These are phyloP conservation scores for Castanea crenata DNA, from an alignment of 306 rosid species.

Conservation along the genomic window DNA sequence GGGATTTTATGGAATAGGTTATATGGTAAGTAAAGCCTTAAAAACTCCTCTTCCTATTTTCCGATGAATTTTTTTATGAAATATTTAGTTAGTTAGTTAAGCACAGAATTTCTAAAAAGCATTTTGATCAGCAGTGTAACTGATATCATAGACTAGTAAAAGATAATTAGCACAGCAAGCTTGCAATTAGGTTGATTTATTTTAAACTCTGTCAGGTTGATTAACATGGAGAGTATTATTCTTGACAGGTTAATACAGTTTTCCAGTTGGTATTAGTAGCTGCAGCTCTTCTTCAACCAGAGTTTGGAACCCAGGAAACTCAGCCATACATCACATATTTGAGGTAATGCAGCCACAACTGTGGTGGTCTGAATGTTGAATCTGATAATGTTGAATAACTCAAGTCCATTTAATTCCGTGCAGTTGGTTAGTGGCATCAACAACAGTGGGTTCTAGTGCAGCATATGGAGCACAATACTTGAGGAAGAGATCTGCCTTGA, in stretches of 20 bases:
- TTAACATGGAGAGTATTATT: conserved; percentile 17
- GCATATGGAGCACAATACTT: conserved; percentile 62
- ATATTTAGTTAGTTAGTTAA: not conserved
- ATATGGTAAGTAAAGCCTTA: not conserved
- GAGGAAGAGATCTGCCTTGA: conserved; percentile 34
- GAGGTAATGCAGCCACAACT: conserved; percentile 42
- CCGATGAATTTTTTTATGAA: not conserved
- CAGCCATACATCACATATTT: conserved; percentile 54
- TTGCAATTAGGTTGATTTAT: conserved; percentile 1
- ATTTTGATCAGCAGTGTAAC: not conserved
- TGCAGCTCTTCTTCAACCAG: conserved; percentile 88
- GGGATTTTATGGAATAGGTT: not conserved
- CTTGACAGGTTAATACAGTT: conserved; percentile 82
- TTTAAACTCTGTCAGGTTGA: not conserved
- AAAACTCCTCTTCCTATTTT: not conserved
- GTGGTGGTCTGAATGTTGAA: not conserved
- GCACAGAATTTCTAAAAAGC: not conserved
- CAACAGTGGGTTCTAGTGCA: conserved; percentile 62
- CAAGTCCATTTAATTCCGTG: conserved; percentile 18
- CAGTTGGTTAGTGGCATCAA: conserved; percentile 94
- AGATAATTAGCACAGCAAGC: not conserved
- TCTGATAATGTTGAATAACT: not conserved
- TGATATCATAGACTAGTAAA: not conserved
- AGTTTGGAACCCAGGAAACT: conserved; percentile 78
- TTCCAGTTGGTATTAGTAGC: conserved; percentile 79